phyloP scores from a whole-genome alignment of 2,329 filamentous ascomycete genomes.

The Pyrenochaeta sp. region DNA sequence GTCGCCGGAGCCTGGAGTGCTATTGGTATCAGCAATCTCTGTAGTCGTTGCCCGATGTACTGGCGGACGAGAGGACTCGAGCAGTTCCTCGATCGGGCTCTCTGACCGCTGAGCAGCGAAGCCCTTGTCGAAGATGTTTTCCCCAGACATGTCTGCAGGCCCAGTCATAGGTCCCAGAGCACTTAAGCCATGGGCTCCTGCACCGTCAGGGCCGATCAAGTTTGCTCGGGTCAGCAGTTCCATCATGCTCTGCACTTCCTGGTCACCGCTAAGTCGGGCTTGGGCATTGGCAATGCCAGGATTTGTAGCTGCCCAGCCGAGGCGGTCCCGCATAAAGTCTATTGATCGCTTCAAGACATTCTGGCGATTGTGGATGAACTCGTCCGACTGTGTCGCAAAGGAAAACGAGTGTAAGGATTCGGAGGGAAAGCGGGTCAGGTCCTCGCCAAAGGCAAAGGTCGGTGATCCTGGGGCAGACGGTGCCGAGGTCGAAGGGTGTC shows the following conservation, averaged over 20 bases:
- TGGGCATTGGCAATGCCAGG: slow-evolving; percentile 83
- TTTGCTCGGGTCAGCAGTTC: slow-evolving; percentile 85
- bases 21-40: slow-evolving; percentile 13
- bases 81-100: slow-evolving; percentile 53
- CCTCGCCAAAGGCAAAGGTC: slow-evolving; percentile 75
- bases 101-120: slow-evolving; percentile 66
- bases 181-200: slow-evolving; percentile 59
- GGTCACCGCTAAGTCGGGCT: slow-evolving; percentile 80
- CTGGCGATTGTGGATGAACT: slow-evolving; percentile 88
- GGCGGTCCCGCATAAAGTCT: slow-evolving; percentile 94
- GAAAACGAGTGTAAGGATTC: slow-evolving; percentile 98
- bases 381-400: slow-evolving; percentile 93
- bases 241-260: slow-evolving; percentile 89
- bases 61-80: slow-evolving; percentile 27
- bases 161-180: slow-evolving; percentile 76
- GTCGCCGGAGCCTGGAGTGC: slow-evolving; percentile 17
- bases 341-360: slow-evolving; percentile 92
- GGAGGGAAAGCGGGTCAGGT: slow-evolving; percentile 89
- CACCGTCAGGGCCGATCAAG: slow-evolving; percentile 73
- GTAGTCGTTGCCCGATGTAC: slow-evolving; percentile 20
- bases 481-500: slow-evolving; percentile 57
- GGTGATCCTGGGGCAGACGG: slow-evolving; percentile 74
- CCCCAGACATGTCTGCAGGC: slow-evolving; percentile 73
- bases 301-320: slow-evolving; percentile 80
- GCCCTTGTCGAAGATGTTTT: slow-evolving; percentile 85